Evolutionary conservation across 2,329 filamentous ascomycete species (phyloP).

Genomic region (Penicillium griseofulvum): DNA sequence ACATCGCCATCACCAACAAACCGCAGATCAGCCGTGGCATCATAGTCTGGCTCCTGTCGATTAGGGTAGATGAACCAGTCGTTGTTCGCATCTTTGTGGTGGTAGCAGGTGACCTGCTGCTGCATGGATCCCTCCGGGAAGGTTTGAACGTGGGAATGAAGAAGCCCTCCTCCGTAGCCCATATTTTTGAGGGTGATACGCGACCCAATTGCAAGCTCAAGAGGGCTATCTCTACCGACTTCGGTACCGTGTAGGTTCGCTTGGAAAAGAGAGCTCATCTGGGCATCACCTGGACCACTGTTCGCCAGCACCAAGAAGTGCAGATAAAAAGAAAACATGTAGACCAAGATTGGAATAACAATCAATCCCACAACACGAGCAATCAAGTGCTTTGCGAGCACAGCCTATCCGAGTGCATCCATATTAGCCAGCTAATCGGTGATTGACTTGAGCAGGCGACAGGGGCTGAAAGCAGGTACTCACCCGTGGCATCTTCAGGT

Average conservation of each 20-base stretch:
- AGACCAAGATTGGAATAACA: constrained; percentile 81
- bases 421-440: constrained; percentile 1
- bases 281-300: constrained; percentile 94
- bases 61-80: constrained; percentile 99
- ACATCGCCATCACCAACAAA: constrained; percentile 75
- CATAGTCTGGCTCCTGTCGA: constrained; percentile 70
- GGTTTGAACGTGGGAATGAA: constrained; percentile 95
- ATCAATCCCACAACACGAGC: constrained; percentile 85
- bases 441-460: background rate
- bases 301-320: constrained; percentile 94
- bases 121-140: constrained; percentile 90
- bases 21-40: constrained; percentile 66
- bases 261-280: constrained; percentile 99
- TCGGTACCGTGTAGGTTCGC: constrained; percentile 92
- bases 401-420: constrained; percentile 47
- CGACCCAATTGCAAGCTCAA: constrained; percentile 88
- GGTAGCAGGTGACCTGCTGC: constrained; percentile 98
- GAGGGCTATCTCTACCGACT: constrained; percentile 88
- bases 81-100: constrained; percentile 99
- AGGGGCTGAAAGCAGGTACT: constrained; percentile 26
- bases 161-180: constrained; percentile 94
- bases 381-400: constrained; percentile 72
- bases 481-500: constrained; percentile 84
- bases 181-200: constrained; percentile 96
- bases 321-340: constrained; percentile 91